Evolutionary conservation across 192 early-diverging fungal species (phyloP), one percentile per base, ranked within the genome.

Genomic region (Dimargaris cristalligena): DNA sequence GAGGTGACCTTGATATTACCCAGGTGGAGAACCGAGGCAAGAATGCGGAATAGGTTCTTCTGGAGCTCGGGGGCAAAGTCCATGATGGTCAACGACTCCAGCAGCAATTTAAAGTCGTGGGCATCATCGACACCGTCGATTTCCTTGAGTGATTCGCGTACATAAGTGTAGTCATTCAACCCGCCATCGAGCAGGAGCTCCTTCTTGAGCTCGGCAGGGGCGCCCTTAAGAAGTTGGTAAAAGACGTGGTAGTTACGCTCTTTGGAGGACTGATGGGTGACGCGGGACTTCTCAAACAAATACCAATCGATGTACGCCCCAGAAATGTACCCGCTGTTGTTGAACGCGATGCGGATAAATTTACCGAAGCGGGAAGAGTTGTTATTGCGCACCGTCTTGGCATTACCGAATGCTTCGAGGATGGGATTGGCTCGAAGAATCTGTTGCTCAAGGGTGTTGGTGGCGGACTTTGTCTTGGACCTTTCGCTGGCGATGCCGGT

Each of bases 331-430:
- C 88, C 90, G 18, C 67, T 64, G 58, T 63, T 66, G 77, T 84
- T 92, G 74, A 99, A 99, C 70, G 94, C 94, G 72, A 99, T 93
- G 23, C 93, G 82, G 65, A 99, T 95, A 71, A 97, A 99, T 75
- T 99, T 99, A 52, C 95, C 92, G 74, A 99, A 99, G 34, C 95
- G 87, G 13, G 94, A 97, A 51, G 91, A 94, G 76, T 99, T 99
- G 68, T 99, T 94, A 66, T 99, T 99, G 35, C 95, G 76, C 59
- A 99, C 91, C 0, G 95, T 99, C 69, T 95, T 91, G 0, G 95
- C 95, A 65, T 99, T 99, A 50, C 95, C 95, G 71, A 99, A 99
- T 1, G 95, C 80, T 71, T 99, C 95, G 25, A 99, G 76, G 62
- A 97, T 91, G 4, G 95, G 95, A 67, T 97, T 99, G 9, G 95